Base-by-base conservation (phyloP, 139 green algal genomes). In the Microglena sp. region DNA sequence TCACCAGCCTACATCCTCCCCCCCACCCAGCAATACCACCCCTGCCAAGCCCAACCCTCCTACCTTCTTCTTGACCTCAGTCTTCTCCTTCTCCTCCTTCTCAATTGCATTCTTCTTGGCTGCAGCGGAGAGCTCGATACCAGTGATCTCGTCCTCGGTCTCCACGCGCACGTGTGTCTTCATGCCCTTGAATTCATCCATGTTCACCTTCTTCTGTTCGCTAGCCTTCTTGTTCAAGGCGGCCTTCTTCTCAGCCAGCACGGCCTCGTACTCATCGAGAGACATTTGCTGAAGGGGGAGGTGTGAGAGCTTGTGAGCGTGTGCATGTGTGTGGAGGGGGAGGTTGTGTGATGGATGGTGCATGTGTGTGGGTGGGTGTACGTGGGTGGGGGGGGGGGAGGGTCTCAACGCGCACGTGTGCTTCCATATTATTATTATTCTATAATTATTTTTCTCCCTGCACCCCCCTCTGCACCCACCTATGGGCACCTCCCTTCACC, bases 261-360 rank as follows among this genome's bases (percentile, higher is more conserved):
- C 33, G 18, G 44, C 71, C 78, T 90, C 84, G 29, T 90, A 93
- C 74, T 91, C 82, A 43, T 90, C 81, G 31, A 91, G 79, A 40
- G 64, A 80, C 65, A 90, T 76, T 71, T 89, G 73, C 77, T 88
- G 68, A 15, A 66, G 60, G 32, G 4, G 27, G 55, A 11, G 24
- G n/a, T n/a, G n/a, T 35, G 54, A 44, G 7, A 45, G 29, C 56
- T 50, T 11, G 56, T 15, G 5, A 57, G 7, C 4, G 29, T 35
- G 54, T 21, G 46, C 22, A 58, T 58, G 22, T n/a, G n/a, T n/a
- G n/a, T n/a, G n/a, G n/a, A n/a, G n/a, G n/a, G 40, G 40, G 40
- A 50, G 40, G 18, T 11, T 18, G 40, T n/a, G 40, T 18, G 40
- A 50, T 50, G 11, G 11, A 50, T 18, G 11, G 18, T 50, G 40